Evolutionary conservation across 2,329 filamentous ascomycete genomes (phyloP).

Genomic region (Diplodia corticola): DNA sequence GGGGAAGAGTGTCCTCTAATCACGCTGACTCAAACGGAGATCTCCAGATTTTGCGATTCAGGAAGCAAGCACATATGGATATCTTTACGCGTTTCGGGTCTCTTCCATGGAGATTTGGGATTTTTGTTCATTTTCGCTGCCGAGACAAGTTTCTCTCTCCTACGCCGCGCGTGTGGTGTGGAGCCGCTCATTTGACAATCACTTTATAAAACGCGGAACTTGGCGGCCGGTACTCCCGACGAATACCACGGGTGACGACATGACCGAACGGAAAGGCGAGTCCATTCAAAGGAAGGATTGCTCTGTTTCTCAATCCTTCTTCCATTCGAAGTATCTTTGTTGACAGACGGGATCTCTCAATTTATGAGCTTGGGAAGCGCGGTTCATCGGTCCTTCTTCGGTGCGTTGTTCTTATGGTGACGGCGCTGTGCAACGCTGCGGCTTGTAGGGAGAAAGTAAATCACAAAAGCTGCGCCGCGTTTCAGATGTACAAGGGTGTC

Average conservation of each 20-base stretch:
- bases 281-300: background rate
- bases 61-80: background rate
- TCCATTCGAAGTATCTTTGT: too few relatives aligned
- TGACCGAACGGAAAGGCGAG: too few relatives aligned
- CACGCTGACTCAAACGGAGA: background rate
- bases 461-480: background rate
- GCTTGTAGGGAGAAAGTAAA: background rate
- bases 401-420: background rate
- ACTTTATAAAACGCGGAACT: background rate
- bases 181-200: background rate
- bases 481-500: constrained; percentile 10
- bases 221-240: background rate
- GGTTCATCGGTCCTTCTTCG: background rate
- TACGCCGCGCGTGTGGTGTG: constrained; percentile 1
- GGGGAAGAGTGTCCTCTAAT: background rate
- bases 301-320: background rate
- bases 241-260: background rate
- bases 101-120: background rate
- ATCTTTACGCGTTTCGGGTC: background rate
- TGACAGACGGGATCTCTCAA: too few relatives aligned
- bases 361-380: background rate
- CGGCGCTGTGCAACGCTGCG: background rate
- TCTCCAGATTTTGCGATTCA: background rate
- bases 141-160: background rate
- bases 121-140: background rate